Evolutionary conservation across 495 filamentous ascomycete genomes (phyloP), one percentile per base, ranked within the genome.

Genomic region (Darksidea phi): DNA sequence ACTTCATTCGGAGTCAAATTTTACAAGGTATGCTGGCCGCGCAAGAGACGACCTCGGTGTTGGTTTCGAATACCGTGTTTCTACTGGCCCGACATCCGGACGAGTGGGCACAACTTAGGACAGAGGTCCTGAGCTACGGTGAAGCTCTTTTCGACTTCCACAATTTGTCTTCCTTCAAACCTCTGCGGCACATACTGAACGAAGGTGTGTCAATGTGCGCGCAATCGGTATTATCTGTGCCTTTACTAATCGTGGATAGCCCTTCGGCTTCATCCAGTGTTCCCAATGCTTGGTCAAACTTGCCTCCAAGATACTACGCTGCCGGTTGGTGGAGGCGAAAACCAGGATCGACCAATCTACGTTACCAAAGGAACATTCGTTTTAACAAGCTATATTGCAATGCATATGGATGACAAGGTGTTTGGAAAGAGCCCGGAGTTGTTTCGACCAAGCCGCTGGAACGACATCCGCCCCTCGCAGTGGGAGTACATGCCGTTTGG

Each of bases 21-120:
- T 5, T 54, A 4, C 52, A 54, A 18, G 52, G 52, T n/a, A 54
- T 54, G 21, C 7, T 54, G 6, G 52, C 21, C 4, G 28, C 52
- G 15, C 32, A 54, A 24, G 52, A 54, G 13, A 54, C 52, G 20
- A 54, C 36, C 21, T 41, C 52, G 2, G 36, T 54, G 17, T 20
- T 54, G 6, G 11, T 43, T 2, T 34, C 21, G 7, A 54, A 54
- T 23, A 54, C 52, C 2, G 24, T 54, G 7, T 26, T 34, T 21
- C 20, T 42, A 4, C 36, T 54, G 4, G 28, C 52, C 2, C 28
- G 52, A 41, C 32, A 34, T 41, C 52, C 52, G 1, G 32, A 10
- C 2, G 3, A 21, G 1, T 54, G 52, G 52, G 12, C 7, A 12
- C 12, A 42, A 17, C 52, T 54, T 2, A 3, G 52, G 1, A 34